Evolutionary conservation across 768 basidiomycete genomes (phyloP).

Genomic region (Porpolomopsis calyptriformis): DNA sequence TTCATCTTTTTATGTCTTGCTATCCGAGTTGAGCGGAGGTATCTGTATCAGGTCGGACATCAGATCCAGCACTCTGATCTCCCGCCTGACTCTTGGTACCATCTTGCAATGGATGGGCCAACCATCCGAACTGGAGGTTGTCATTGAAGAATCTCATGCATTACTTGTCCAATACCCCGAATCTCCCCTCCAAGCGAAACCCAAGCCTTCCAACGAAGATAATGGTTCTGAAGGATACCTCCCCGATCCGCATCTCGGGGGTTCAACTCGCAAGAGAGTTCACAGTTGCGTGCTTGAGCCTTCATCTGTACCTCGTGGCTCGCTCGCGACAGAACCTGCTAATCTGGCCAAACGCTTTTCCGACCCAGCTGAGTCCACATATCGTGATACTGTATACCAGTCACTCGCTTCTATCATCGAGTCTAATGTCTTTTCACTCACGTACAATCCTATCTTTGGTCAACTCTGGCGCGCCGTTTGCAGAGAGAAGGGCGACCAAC

Average conservation of each 20-base stretch:
- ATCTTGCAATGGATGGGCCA: slow-evolving; percentile 20
- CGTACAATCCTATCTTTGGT: slow-evolving; percentile 21
- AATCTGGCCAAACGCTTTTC: slow-evolving; percentile 16
- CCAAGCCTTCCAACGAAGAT: slow-evolving; percentile 12
- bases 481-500: slow-evolving; percentile 12
- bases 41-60: slow-evolving; percentile 13
- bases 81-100: slow-evolving; percentile 17
- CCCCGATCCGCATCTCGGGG: slow-evolving; percentile 8
- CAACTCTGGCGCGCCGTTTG: slow-evolving; percentile 23
- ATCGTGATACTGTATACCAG: slow-evolving; percentile 14
- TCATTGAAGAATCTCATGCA: slow-evolving; percentile 7
- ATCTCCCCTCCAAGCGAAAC: slow-evolving; percentile 10
- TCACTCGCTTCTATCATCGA: slow-evolving; percentile 17
- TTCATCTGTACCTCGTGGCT: slow-evolving; percentile 8
- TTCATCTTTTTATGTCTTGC: slow-evolving; percentile 14
- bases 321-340: slow-evolving; percentile 7
- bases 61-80: slow-evolving; percentile 12
- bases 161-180: slow-evolving; percentile 9
- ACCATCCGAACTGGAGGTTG: slow-evolving; percentile 6
- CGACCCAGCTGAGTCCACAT: slow-evolving; percentile 12
- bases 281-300: slow-evolving; percentile 2
- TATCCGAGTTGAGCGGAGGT: slow-evolving; percentile 17
- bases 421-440: slow-evolving; percentile 17
- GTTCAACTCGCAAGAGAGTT: slow-evolving; percentile 6
- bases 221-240: slow-evolving; percentile 14